Base-by-base conservation (phyloP, 352 stramenopile genomes). In the Phytophthora foliorum region DNA sequence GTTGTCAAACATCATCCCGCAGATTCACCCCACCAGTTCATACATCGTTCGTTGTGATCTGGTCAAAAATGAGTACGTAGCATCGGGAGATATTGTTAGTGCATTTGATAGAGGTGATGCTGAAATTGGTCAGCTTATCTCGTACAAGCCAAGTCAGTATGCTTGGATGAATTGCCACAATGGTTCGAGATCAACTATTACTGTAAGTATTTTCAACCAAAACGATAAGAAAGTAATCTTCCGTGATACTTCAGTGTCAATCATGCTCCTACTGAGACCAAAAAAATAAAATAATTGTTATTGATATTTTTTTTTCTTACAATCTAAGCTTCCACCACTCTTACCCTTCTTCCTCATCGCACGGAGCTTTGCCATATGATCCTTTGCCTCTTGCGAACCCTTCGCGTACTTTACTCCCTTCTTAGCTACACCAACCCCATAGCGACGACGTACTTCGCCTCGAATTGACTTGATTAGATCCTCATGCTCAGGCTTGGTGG, bases 31-130 rank as follows among this genome's bases (percentile, higher is more conserved):
- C 0, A 59, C 10, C 0, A 41, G 14, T 4, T 42, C 16, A 1
- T 73, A 73, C 27, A 48, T 73, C 6, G 50, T 73, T 38, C 50
- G 65, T 16, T 73, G 65, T 22, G 57, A 62, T 49, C 4, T 73
- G 1, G 49, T 73, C 1, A 73, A 73, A 14, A 73, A 73, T 16
- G 41, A 58, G 2, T 73, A 63, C 11, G 57, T 63, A 0, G 42
- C 56, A 6, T 63, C 57, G 21, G 51, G 57, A 27, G 57, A 68
- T 48, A 67, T 67, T 24, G 1, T 73, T 0, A 50, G 14, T 31
- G 49, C 63, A 1, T 71, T 67, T 51, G 52, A 67, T 41, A 4
- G 58, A 13, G 48, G 55, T 34, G 55, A 71, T 59, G 32, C 63
- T 3, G 1, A 8, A 1, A 32, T 67, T n/a, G 56, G 63, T 16